Conservation (phyloP, 805 yeast genomes). For the Candida caryicola region DNA sequence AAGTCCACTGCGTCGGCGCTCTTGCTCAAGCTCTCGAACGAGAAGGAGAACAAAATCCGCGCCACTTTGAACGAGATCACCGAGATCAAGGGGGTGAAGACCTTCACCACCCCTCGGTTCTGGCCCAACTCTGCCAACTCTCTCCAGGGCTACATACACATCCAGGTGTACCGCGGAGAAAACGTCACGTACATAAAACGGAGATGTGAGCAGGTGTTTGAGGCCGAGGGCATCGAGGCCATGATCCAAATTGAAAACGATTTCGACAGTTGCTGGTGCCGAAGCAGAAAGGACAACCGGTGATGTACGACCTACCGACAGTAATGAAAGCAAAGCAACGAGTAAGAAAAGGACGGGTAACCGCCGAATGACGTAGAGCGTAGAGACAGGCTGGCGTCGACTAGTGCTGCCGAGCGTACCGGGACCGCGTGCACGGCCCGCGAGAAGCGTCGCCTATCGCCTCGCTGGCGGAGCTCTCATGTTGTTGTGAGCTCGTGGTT, state of each 20-base stretch:
- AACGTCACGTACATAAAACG: slow-evolving; percentile 58
- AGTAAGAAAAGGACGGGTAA: too few relatives aligned
- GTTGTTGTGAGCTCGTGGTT: too few relatives aligned
- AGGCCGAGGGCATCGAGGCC: slow-evolving; percentile 46
- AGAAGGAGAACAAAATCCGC: slow-evolving; percentile 61
- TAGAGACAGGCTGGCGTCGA: too few relatives aligned
- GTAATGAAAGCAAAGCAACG: too few relatives aligned
- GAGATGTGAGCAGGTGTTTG: slow-evolving; percentile 56
- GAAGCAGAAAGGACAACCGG: slow-evolving; percentile 15
- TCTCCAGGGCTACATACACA: slow-evolving; percentile 69
- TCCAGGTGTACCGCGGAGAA: slow-evolving; percentile 69
- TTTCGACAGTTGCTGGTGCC: slow-evolving; percentile 68
- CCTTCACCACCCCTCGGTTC: slow-evolving; percentile 86
- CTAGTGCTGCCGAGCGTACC: too few relatives aligned
- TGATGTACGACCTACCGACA: too few relatives aligned
- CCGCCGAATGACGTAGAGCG: too few relatives aligned
- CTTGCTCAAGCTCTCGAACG: slow-evolving; percentile 56
- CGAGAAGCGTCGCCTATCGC: too few relatives aligned
- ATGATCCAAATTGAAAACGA: slow-evolving; percentile 69
- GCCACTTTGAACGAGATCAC: slow-evolving; percentile 66
- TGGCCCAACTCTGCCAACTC: slow-evolving; percentile 57
- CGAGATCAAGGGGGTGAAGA: slow-evolving; percentile 72
- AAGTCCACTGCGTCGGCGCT: slow-evolving; percentile 76
- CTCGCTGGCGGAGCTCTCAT: too few relatives aligned
- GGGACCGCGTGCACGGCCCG: too few relatives aligned